Evolutionary conservation across 306 rosid genomes (phyloP).

Genomic region (Pterocarpus santalinus): DNA sequence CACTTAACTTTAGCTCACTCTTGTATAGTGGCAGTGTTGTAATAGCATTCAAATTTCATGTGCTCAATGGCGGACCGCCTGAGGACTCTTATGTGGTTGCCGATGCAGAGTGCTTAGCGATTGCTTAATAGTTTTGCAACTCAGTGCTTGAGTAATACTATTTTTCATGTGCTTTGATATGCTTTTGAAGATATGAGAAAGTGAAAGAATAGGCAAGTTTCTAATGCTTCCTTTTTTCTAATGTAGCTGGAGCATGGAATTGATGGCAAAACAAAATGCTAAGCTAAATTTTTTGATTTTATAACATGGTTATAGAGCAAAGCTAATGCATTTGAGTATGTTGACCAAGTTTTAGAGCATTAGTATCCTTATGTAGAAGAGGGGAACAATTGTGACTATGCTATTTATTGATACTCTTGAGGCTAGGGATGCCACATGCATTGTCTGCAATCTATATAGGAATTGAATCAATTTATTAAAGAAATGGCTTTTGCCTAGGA

Average conservation of each 20-base stretch:
- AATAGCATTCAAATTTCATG: slow-evolving; percentile 89
- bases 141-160: no score
- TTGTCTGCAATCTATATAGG: no score
- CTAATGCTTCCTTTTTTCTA: no score
- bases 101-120: slow-evolving; percentile 98
- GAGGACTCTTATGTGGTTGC: slow-evolving; percentile 82
- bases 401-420: no score
- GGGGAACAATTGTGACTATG: slow-evolving; percentile 55
- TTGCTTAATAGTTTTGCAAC: no score
- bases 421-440: no score
- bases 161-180: no score
- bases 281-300: slow-evolving; percentile 13
- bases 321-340: slow-evolving; percentile 98
- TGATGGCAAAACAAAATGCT: not conserved
- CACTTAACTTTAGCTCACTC: slow-evolving; percentile 79
- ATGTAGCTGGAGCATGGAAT: not conserved
- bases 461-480: no score
- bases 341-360: slow-evolving; percentile 95
- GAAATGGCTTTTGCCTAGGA: no score
- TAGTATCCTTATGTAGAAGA: slow-evolving; percentile 96
- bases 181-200: no score
- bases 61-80: slow-evolving; percentile 83
- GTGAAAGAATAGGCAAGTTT: no score
- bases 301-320: slow-evolving; percentile 71
- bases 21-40: slow-evolving; percentile 63